Base-by-base conservation (phyloP, 257 asterid species). In the Primulina tabacum region DNA sequence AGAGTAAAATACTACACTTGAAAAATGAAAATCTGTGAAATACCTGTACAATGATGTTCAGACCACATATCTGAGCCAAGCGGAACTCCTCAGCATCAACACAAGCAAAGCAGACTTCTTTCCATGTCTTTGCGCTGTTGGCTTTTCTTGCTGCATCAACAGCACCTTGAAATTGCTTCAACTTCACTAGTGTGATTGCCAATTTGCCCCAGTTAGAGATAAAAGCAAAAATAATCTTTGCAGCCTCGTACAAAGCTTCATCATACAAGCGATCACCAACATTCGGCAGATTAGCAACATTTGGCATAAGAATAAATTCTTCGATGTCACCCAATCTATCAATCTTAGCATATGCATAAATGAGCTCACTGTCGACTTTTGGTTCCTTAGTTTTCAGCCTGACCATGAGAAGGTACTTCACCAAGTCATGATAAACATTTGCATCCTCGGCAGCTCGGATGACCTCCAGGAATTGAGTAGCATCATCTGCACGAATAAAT, bases 101-200 rank as follows among this genome's bases (percentile, higher is more conserved):
- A 73, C 99, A 92, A 67, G 99, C 98, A 87, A 94, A 94, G 85
- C 99, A 94, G 52, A 94, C 87, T 71, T 94, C 99, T 80, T 94
- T 94, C 99, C 99, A 94, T 50, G 97, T 92, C 89, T 92, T 94
- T 57, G 99, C 83, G 64, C 96, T 94, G 71, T 94, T 94, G 62
- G 99, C 99, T 85, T 94, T 94, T 71, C 99, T 82, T n/a, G 99
- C 99, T 58, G 99, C 99, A 92, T 94, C 99, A 71, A 94, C 99
- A 59, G 98, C 99, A 28, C 98, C 92, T 85, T 94, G 99, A 81
- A 92, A 94, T 77, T 94, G 99, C 73, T 84, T 88, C 86, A 94
- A 67, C 83, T 82, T 94, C 77, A 94, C 99, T 35, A 94, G 81
- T 14, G 99, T 94, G 76, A 62, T 68, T 5, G 99, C 99, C 85